Evolutionary conservation across 83 land plant genomes (phyloP).

Genomic region (Picea mariana): DNA sequence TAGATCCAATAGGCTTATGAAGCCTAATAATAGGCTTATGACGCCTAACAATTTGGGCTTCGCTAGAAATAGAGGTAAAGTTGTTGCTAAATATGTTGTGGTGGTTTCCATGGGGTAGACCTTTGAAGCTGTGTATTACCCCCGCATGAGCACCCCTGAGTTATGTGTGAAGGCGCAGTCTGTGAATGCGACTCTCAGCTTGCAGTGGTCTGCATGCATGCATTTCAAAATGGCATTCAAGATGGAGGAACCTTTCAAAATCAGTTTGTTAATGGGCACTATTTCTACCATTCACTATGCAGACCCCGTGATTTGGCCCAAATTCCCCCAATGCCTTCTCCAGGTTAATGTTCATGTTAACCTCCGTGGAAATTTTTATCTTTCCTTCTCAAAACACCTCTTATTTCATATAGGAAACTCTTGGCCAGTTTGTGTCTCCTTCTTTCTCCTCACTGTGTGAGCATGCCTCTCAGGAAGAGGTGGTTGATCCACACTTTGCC

Average conservation of each 20-base stretch:
- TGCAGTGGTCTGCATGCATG: constrained; percentile 80
- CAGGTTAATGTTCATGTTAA: constrained; percentile 49
- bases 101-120: too few species aligned
- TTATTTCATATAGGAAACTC: too few species aligned
- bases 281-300: constrained; percentile 73
- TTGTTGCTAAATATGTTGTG: too few species aligned
- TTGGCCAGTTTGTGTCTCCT: too few species aligned
- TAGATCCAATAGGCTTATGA: constrained; percentile 1
- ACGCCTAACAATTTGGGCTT: constrained; percentile 19
- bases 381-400: too few species aligned
- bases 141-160: constrained; percentile 78
- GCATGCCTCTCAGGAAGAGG: too few species aligned
- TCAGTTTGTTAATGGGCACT: constrained; percentile 97
- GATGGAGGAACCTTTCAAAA: constrained; percentile 86
- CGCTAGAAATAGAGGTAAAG: too few species aligned
- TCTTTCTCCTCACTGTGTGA: too few species aligned
- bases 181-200: constrained; percentile 66
- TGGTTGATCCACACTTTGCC: too few species aligned
- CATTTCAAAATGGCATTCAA: constrained; percentile 95
- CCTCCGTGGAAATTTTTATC: too few species aligned
- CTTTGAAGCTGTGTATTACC: too few species aligned
- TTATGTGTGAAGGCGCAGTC: constrained; percentile 74
- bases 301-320: constrained; percentile 81
- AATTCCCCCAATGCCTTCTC: constrained; percentile 91
- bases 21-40: background rate